Conservation (phyloP, 257 asterid species). For the Pogostemon cablin region DNA sequence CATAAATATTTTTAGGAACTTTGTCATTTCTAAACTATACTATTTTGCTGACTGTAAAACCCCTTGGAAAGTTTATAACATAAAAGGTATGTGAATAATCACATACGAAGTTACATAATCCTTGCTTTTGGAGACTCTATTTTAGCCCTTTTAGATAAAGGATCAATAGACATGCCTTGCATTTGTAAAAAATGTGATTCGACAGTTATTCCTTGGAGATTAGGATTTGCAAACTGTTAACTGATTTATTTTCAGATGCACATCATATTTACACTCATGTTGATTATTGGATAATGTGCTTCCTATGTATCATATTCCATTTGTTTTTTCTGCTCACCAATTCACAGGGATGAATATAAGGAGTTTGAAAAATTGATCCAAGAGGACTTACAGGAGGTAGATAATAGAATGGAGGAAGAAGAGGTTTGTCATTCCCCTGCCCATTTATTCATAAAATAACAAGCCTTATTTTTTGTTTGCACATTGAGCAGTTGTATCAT, state of each 20-base stretch:
- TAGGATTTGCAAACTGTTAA: constrained; percentile 6
- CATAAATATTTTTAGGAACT: neutral
- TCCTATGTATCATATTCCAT: neutral
- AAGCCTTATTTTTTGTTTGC: constrained; percentile 12
- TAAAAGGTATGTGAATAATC: neutral
- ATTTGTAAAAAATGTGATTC: constrained; percentile 2
- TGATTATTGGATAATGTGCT: constrained; percentile 6
- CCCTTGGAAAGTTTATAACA: neutral
- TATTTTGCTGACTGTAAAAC: constrained; percentile 2
- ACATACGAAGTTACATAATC: neutral
- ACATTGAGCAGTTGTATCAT: constrained; percentile 18
- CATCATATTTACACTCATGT: constrained; percentile 6
- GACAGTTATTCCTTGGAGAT: constrained; percentile 5
- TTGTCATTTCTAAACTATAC: neutral
- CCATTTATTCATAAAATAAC: constrained; percentile 22
- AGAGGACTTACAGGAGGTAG: constrained; percentile 75
- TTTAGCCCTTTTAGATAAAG: neutral
- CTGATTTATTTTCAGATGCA: constrained; percentile 21
- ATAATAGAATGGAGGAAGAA: constrained; percentile 93
- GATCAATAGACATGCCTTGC: neutral
- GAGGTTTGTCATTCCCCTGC: constrained; percentile 58
- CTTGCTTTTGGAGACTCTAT: neutral
- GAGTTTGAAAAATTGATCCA: constrained; percentile 93
- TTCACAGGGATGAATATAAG: constrained; percentile 87
- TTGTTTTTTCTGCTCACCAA: constrained; percentile 18